A percentile compares a stretch with the other conserved stretches of the same genome.
These are phyloP conservation scores for Ramaria sp. DNA, from an alignment of 768 basidiomycete genomes.

Conservation along the genomic window DNA sequence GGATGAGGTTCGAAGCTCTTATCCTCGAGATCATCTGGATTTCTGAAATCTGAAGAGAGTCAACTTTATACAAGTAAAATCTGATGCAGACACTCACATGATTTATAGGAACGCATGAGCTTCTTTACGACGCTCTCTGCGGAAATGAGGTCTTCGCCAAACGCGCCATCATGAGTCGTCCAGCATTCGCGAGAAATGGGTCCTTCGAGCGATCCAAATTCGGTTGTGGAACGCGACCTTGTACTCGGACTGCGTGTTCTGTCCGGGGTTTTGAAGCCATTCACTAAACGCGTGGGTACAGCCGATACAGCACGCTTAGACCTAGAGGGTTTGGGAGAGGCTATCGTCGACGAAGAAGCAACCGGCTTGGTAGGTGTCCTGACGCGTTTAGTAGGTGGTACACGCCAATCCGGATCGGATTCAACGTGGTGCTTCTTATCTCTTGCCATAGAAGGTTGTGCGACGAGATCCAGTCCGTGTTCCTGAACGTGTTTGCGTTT, in stretches of 20 bases:
- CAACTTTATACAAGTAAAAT: not conserved
- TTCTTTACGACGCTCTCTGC: constrained; percentile 53
- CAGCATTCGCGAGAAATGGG: constrained; percentile 36
- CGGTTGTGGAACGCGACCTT: constrained; percentile 56
- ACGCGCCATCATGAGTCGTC: constrained; percentile 41
- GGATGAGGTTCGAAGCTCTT: constrained; percentile 51
- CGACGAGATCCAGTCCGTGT: not conserved
- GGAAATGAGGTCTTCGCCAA: constrained; percentile 44
- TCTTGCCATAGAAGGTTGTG: not conserved
- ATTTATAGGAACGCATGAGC: constrained; percentile 58
- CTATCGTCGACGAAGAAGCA: not conserved
- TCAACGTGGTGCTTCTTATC: not conserved
- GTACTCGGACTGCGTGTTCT: constrained; percentile 4
- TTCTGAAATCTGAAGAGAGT: constrained; percentile 48
- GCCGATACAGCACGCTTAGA: constrained; percentile 1
- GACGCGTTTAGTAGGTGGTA: constrained; percentile 3
- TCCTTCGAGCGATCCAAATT: constrained; percentile 30
- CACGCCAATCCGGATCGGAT: not conserved
- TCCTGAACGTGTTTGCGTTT: constrained; percentile 1
- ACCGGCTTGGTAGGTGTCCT: not conserved
- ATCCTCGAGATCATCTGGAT: constrained; percentile 53
- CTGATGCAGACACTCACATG: constrained; percentile 36
- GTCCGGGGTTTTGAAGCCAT: not conserved
- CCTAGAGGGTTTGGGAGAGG: not conserved
- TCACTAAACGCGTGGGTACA: not conserved